These are phyloP conservation scores for Fonsecaea nubica DNA, from an alignment of 2,329 filamentous ascomycete species.

Conservation along the genomic window DNA sequence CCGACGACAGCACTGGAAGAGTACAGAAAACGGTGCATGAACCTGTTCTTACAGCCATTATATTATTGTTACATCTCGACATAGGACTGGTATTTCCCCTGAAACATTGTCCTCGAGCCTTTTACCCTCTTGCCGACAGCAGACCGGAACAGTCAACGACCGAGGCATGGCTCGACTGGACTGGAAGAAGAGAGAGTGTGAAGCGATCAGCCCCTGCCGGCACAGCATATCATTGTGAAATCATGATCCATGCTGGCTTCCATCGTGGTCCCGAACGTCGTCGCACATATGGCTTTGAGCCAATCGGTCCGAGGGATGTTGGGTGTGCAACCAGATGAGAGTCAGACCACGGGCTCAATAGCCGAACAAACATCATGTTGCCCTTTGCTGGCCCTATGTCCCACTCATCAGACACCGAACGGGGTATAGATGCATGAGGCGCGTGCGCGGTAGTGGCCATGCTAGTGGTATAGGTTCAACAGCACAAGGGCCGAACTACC, in stretches of 20 bases:
- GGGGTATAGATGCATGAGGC: not conserved
- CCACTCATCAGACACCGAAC: not conserved
- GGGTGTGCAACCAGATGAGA: not conserved
- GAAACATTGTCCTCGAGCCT: not conserved
- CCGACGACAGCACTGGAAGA: too few species aligned
- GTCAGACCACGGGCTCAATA: not conserved
- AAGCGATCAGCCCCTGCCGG: not conserved
- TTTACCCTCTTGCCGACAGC: not conserved
- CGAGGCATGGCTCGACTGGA: too few species aligned
- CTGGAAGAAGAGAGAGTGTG: not conserved
- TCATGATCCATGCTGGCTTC: not conserved
- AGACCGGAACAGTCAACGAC: not conserved
- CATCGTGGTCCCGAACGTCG: not conserved
- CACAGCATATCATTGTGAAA: not conserved
- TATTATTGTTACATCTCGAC: not conserved
- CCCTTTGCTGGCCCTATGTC: not conserved
- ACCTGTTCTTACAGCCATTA: not conserved
- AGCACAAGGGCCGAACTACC: not conserved
- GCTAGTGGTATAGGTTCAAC: not conserved
- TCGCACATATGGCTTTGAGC: not conserved
- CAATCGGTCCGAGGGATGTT: not conserved
- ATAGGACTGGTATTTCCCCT: not conserved
- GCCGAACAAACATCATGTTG: not conserved
- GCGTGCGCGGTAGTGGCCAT: not conserved
- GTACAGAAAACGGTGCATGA: not conserved